A percentile compares a stretch with the other conserved stretches of the same genome.
phyloP scores from a whole-genome alignment of 2,329 filamentous ascomycete genomes.

The Curvularia sp. region DNA sequence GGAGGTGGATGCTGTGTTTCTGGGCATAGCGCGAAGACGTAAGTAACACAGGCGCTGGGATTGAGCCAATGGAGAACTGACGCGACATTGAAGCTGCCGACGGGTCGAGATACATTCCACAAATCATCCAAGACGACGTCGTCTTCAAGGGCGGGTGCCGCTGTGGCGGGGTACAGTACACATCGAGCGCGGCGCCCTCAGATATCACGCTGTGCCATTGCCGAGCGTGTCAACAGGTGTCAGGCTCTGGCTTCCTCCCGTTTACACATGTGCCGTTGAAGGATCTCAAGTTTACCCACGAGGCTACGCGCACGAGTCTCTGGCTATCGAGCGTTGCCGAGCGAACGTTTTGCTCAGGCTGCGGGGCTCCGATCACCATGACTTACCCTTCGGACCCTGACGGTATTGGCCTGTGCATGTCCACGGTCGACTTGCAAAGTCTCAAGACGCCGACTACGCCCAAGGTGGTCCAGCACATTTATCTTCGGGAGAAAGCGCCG shows the following conservation, averaged over 20 bases:
- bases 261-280: conserved; percentile 50
- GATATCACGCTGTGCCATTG: conserved; percentile 57
- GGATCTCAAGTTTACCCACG: conserved; percentile 46
- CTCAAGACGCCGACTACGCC: conserved; percentile 40
- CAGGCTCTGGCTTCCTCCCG: conserved; percentile 55
- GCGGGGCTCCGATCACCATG: conserved; percentile 58
- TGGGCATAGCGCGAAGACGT: conserved; percentile 47
- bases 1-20: conserved; percentile 50
- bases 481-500: conserved; percentile 50
- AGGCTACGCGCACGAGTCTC: conserved; percentile 41
- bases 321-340: conserved; percentile 52
- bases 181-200: conserved; percentile 45
- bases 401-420: conserved; percentile 47
- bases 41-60: conserved; percentile 12
- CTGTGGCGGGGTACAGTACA: conserved; percentile 55
- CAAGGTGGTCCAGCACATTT: conserved; percentile 53
- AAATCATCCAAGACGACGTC: conserved; percentile 16
- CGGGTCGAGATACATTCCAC: conserved; percentile 31
- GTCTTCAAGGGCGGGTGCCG: conserved; percentile 54
- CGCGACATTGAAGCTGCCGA: conserved; percentile 29
- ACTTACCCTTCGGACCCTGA: conserved; percentile 45
- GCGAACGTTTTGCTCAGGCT: conserved; percentile 55
- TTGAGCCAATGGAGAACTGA: background rate
- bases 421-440: conserved; percentile 53
- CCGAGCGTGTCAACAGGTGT: conserved; percentile 57